Evolutionary conservation across 1,139 yeast species (phyloP).

Genomic region (Taphrina confusa): DNA sequence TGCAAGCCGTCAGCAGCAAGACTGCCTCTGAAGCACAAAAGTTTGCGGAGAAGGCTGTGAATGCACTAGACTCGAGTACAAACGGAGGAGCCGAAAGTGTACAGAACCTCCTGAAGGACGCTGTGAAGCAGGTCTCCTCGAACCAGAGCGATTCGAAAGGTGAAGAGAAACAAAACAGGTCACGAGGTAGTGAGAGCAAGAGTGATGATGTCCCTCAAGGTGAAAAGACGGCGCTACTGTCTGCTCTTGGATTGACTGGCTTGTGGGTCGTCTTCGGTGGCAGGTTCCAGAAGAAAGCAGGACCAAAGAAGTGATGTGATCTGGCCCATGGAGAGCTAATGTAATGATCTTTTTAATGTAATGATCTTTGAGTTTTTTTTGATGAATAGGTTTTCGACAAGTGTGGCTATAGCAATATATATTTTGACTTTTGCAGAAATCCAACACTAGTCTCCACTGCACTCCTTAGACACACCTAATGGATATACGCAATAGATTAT

Average conservation of each 20-base stretch:
- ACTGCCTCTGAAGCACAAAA: not conserved
- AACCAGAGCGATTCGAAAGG: not conserved
- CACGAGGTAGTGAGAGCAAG: not conserved
- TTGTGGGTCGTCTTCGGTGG: slow-evolving; percentile 32
- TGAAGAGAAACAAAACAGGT: slow-evolving; percentile 1
- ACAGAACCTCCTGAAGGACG: slow-evolving; percentile 1
- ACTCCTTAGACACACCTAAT: too few relatives aligned
- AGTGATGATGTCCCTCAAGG: slow-evolving; percentile 15
- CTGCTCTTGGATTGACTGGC: slow-evolving; percentile 21
- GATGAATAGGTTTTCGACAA: not conserved
- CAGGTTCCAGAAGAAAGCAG: slow-evolving; percentile 13
- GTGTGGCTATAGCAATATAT: slow-evolving; percentile 2
- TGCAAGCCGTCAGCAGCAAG: slow-evolving; percentile 11
- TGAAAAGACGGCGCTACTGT: slow-evolving; percentile 23
- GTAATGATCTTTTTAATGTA: not conserved
- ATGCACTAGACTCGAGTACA: slow-evolving; percentile 13
- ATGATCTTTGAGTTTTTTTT: slow-evolving; percentile 1
- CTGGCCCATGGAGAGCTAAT: too few relatives aligned
- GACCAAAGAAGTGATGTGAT: not conserved
- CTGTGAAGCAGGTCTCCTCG: not conserved
- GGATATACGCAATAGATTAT: too few relatives aligned
- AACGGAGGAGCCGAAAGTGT: slow-evolving; percentile 1
- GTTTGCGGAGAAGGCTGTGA: slow-evolving; percentile 26
- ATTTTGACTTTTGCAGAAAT: too few relatives aligned
- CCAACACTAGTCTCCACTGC: too few relatives aligned